Conservation (phyloP, 176 grass and related monocot species). For the Triticum turgidum region DNA sequence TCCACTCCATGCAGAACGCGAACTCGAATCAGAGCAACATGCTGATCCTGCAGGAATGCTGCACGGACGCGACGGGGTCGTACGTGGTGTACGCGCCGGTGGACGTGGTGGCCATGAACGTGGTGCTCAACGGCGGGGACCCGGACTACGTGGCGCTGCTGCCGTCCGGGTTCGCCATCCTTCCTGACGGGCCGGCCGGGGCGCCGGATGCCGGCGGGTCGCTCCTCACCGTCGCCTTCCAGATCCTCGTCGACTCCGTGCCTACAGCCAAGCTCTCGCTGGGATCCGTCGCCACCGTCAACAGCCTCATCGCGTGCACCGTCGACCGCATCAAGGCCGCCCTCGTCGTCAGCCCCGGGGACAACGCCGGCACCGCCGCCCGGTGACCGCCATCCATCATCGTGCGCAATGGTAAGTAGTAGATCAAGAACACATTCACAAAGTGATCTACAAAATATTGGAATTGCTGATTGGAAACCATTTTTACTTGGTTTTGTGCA, state of each 20-base stretch:
- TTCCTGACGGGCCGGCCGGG: conserved; percentile 54
- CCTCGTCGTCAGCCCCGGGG: conserved; percentile 34
- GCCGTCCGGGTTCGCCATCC: conserved; percentile 78
- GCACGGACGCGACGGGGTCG: conserved; percentile 69
- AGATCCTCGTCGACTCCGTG: conserved; percentile 79
- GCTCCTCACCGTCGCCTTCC: conserved; percentile 82
- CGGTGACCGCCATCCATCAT: conserved; percentile 14
- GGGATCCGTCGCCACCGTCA: conserved; percentile 85
- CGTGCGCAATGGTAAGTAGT: conserved; percentile 13
- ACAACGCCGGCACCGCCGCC: conserved; percentile 4
- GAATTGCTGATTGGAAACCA: background rate
- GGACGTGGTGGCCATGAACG: conserved; percentile 80
- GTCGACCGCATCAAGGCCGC: conserved; percentile 87
- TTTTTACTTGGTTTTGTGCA: background rate
- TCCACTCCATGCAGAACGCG: conserved; percentile 45
- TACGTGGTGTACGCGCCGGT: conserved; percentile 85
- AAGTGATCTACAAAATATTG: too few species aligned
- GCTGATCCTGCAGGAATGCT: conserved; percentile 88
- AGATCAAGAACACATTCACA: too few species aligned
- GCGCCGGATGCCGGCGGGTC: conserved; percentile 43
- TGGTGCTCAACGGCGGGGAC: conserved; percentile 76
- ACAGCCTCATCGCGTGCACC: conserved; percentile 80
- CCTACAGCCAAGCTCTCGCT: conserved; percentile 86
- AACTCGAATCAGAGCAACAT: conserved; percentile 86
- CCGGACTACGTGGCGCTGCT: conserved; percentile 78